Evolutionary conservation across 2,329 filamentous ascomycete species (phyloP), one percentile per base, ranked within the genome.

Genomic region (Gyromitra esculenta): DNA sequence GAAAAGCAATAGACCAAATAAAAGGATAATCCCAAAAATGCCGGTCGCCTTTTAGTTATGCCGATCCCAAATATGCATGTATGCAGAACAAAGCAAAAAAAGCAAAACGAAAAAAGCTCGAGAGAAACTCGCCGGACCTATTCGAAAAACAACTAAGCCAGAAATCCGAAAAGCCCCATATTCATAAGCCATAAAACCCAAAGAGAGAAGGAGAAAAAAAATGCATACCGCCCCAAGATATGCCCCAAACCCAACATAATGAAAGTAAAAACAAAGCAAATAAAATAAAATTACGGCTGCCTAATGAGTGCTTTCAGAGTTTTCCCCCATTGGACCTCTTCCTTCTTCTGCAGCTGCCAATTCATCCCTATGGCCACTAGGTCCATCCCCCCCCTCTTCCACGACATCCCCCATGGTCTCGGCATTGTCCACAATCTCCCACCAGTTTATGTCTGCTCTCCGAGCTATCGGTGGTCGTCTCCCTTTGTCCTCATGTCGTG

Each of bases 361-460:
- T 50, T 70, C 75, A 35, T 75, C 70, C 37, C 11, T 25, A 13
- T 59, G 41, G 9, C 64, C 57, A 50, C 13, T 59, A 21, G 57
- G 57, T 18, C 60, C 64, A 59, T 18, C 52, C 41, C 68, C 59
- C 18, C 54, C 67, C 25, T 71, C 67, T 18, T 71, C 67, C 35
- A 21, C 41, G 45, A 65, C 60, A 13, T 76, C 77, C 64, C 73
- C 72, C 67, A 64, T 48, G 37, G 60, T 74, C n/a, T 69, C 68
- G 50, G 48, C 54, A 21, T 68, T 48, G 31, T 75, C 73, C 31
- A 77, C 67, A 69, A 54, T 69, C 35, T 83, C 82, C 82, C 82
- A 83, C 82, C 82, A 83, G 70, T 81, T 81, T 62, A 80, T 73
- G 67, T 84, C 81, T 59, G 82, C 76, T 39, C 78, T 80, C 62